A percentile compares a stretch with the other conserved stretches of the same genome.
These are phyloP conservation scores for Potentilla sterilis DNA, from an alignment of 306 rosid genomes.

Conservation along the genomic window DNA sequence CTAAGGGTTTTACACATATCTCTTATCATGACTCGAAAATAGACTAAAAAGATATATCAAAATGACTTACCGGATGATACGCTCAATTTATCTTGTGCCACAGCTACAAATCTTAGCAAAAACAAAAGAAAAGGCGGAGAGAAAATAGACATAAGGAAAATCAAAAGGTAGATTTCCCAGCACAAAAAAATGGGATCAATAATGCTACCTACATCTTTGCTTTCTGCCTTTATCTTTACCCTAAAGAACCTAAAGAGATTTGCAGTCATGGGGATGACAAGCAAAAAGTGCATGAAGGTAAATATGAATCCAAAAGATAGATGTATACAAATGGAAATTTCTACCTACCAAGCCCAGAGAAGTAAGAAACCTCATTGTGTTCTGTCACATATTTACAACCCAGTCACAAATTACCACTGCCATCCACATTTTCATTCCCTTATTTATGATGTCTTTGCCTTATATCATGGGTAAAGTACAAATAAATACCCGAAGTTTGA, in stretches of 20 bases:
- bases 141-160: neutral
- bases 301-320: neutral
- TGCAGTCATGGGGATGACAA: neutral
- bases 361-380: neutral
- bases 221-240: neutral
- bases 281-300: neutral
- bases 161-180: neutral
- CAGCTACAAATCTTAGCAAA: neutral
- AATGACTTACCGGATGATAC: too few species aligned
- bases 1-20: too few species aligned
- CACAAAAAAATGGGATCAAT: neutral
- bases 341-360: neutral
- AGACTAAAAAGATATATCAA: too few species aligned
- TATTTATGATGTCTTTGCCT: neutral
- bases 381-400: neutral
- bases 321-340: neutral
- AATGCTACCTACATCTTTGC: too few species aligned
- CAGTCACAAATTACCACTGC: conserved; percentile 1
- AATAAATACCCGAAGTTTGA: too few species aligned
- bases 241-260: neutral
- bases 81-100: neutral
- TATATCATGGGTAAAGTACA: too few species aligned
- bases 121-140: neutral
- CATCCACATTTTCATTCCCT: neutral
- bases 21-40: too few species aligned